Evolutionary conservation across 2,329 filamentous ascomycete species (phyloP), one percentile per base, ranked within the genome.

Genomic region (Aspergillus ruber): DNA sequence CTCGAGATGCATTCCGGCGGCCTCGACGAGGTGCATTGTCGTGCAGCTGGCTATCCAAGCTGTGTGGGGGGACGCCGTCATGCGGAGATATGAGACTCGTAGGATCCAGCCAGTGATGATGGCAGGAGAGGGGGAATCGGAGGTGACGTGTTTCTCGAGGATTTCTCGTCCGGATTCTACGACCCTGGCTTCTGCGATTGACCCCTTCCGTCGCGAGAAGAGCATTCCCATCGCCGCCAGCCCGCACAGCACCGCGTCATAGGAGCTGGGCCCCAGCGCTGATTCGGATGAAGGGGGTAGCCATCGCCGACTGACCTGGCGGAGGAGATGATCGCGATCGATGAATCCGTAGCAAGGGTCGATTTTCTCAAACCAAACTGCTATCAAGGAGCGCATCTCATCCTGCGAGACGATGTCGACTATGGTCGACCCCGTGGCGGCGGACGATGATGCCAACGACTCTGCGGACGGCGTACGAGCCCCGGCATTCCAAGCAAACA

Each of bases 1-100:
- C 50, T 68, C 62, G 8, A 66, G 50, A 29, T 69, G 65, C 2
- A 68, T 55, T 10, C 63, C 64, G 10, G 75, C 73, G 3, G 79
- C 77, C 55, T 82, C 80, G 2, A 79, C 66, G 43, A 81, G 69
- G 53, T 82, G 80, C 76, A 82, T 79, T 17, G 79, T 61, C 1
- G 72, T 75, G 50, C 74, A 80, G 51, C 75, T 80, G 0, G 79
- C 77, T 64, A 81, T 77, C 79, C 66, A 69, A 2, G 76, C 71
- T 0, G 71, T 69, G 49, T 82, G 75, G 1, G 78, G 78, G 2
- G 75, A 72, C 2, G 72, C 74, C 0, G 77, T 77, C 42, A 77
- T 70, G 9, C 80, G 70, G 7, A 82, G 63, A 49, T 81, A 81
- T 0, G 76, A 65, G 0, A 74, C 71, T 5, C 79, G 74, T 4